These are phyloP conservation scores for Coprinopsis strossmayeri DNA, from an alignment of 768 basidiomycete species.

Conservation along the genomic window DNA sequence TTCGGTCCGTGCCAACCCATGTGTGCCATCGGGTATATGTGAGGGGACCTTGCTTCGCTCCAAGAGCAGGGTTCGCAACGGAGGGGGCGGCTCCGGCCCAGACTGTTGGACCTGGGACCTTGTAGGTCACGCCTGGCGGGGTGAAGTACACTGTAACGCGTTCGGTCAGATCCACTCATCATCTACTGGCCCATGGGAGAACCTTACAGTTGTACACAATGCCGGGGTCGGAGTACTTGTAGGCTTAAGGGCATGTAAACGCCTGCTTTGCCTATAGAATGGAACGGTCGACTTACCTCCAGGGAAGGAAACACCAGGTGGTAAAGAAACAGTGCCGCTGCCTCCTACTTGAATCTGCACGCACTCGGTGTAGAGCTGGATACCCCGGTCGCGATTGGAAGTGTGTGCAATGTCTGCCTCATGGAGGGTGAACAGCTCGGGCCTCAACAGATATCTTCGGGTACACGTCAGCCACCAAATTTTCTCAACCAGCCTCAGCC, in stretches of 20 bases:
- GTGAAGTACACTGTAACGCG: constrained; percentile 3
- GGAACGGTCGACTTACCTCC: constrained; percentile 14
- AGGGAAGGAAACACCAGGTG: constrained; percentile 20
- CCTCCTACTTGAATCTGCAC: constrained; percentile 27
- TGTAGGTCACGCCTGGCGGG: constrained; percentile 4
- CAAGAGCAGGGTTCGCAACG: constrained; percentile 9
- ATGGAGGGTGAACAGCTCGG: constrained; percentile 28
- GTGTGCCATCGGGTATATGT: constrained; percentile 11
- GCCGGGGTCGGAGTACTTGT: constrained; percentile 9
- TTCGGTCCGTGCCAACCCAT: constrained; percentile 11
- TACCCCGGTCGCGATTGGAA: constrained; percentile 31
- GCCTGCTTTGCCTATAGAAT: neutral
- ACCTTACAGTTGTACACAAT: constrained; percentile 10
- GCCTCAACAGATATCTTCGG: constrained; percentile 19
- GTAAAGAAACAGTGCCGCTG: constrained; percentile 26
- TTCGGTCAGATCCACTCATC: neutral
- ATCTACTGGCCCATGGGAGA: neutral
- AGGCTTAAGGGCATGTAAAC: neutral
- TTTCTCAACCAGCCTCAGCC: neutral
- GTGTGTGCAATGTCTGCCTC: constrained; percentile 26
- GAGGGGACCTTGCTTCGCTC: constrained; percentile 8
- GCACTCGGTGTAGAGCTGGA: constrained; percentile 45
- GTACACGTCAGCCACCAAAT: neutral
- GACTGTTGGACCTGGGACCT: constrained; percentile 5
- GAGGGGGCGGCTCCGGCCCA: constrained; percentile 10